Evolutionary conservation across 139 green algal species (phyloP), one percentile per base, ranked within the genome.

Genomic region (Chlamydomonas sp.): DNA sequence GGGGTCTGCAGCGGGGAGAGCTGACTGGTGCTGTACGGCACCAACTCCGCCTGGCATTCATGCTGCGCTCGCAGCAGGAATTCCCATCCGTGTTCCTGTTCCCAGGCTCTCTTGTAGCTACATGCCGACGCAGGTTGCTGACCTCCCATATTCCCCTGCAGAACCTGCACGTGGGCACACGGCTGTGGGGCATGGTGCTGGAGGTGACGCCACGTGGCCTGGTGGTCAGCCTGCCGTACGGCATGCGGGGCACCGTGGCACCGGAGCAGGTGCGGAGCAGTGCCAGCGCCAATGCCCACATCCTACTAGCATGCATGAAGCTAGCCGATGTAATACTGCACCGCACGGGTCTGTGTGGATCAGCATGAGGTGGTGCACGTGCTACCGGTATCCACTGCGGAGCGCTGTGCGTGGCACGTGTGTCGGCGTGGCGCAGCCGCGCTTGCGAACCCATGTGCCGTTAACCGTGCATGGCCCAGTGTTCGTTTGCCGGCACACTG

Each of bases 211-310:
- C 92, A 1, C 89, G 76, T 8, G 92, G 94, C 12, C 92, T 99
- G 6, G 78, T 92, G 16, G 76, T 99, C 59, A 94, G 87, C 85
- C 88, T 99, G 82, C 96, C 97, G 2, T 91, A 98, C 83, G 97
- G 97, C 3, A 91, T 99, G 79, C 88, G 94, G 2, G 97, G 96
- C 4, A 89, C 90, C 76, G 96, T 98, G 61, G 72, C 77, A 1
- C 80, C 89, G 2, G 68, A 90, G 1, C 89, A 95, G 88, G 90
- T 92, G 83, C 58, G 83, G 4, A 5, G 7, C 66, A 71, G 10
- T 18, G 66, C 66, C 10, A 71, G 66, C 66, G 10, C 66, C 12
- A 14, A 18, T 10, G 10, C 10, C 66, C 66, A 71, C 66, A 10
- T 10, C 10, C 10, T 71, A 71, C 31, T 71, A 71, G 66, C 66